These are phyloP conservation scores for Scheffersomyces amazonensis DNA, from an alignment of 805 yeast species.

Conservation along the genomic window DNA sequence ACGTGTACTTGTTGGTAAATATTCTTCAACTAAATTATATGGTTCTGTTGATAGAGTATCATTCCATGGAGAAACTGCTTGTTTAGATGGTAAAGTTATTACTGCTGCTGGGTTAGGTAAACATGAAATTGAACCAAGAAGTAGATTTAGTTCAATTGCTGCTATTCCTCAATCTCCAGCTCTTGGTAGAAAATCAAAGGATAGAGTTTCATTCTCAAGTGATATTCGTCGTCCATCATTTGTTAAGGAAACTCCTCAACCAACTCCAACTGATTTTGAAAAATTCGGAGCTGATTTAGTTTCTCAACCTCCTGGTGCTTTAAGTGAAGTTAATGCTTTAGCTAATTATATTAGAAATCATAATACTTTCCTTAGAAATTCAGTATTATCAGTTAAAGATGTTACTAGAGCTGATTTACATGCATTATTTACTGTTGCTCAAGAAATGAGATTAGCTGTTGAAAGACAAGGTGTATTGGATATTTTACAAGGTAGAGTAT, in stretches of 20 bases:
- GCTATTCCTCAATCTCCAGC: conserved; percentile 39
- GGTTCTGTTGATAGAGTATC: conserved; percentile 91
- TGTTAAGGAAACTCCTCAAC: conserved; percentile 36
- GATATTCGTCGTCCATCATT: conserved; percentile 35
- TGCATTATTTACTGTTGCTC: conserved; percentile 92
- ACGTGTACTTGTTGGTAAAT: conserved; percentile 28
- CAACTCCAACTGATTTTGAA: conserved; percentile 45
- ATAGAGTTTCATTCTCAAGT: conserved; percentile 32
- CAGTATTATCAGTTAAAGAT: conserved; percentile 84
- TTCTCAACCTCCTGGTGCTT: conserved; percentile 68
- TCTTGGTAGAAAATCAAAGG: conserved; percentile 33
- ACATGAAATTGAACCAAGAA: conserved; percentile 45
- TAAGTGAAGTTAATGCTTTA: conserved; percentile 77
- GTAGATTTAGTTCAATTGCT: conserved; percentile 37
- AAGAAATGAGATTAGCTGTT: conserved; percentile 94
- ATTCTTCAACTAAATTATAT: conserved; percentile 40
- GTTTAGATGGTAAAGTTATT: conserved; percentile 77
- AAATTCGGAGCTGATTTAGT: conserved; percentile 64
- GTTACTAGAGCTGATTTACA: conserved; percentile 87
- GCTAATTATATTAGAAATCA: conserved; percentile 71
- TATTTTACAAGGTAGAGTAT: conserved; percentile 81
- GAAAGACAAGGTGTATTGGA: conserved; percentile 95
- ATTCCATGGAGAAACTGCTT: conserved; percentile 72
- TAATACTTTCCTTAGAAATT: conserved; percentile 88
- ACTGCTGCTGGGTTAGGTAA: conserved; percentile 61